Percentiles rank a stretch among this genome's conserved stretches.
Evolutionary conservation across 1,284 basidiomycete species (phyloP).

Genomic region (Neolentinus lepideus): DNA sequence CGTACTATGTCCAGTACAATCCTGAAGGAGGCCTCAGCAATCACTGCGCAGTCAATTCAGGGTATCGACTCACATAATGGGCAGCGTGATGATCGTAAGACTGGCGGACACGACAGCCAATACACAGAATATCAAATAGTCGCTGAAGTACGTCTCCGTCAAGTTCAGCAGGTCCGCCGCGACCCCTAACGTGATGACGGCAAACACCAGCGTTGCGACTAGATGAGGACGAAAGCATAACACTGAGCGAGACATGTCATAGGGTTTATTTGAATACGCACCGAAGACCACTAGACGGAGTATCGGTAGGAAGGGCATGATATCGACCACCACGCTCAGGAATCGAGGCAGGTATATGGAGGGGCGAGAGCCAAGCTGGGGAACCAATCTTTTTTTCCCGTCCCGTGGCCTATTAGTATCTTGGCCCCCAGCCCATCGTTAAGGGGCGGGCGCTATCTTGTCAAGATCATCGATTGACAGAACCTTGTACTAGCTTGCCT

Average conservation of each 20-base stretch:
- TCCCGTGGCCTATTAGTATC: not conserved
- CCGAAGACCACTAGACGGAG: not conserved
- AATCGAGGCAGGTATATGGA: not conserved
- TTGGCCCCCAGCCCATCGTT: not conserved
- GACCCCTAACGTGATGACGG: not conserved
- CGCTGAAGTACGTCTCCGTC: not conserved
- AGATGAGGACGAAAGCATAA: not conserved
- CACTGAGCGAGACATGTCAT: not conserved
- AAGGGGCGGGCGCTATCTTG: not conserved
- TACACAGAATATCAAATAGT: not conserved
- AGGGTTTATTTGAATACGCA: not conserved
- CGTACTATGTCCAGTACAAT: not conserved
- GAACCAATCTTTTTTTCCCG: not conserved
- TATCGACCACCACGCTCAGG: not conserved
- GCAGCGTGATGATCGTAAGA: not conserved
- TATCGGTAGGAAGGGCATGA: not conserved
- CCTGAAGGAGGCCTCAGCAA: not conserved
- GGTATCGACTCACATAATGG: not conserved
- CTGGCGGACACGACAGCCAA: not conserved
- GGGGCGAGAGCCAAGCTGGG: not conserved
- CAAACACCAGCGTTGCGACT: not conserved
- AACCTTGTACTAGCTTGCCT: not conserved
- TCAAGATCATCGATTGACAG: not conserved
- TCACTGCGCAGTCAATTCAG: not conserved
- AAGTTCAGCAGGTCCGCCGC: not conserved